Evolutionary conservation across 179 eudicot species (phyloP), one percentile per base, ranked within the genome.

Genomic region (Carnegiea gigantea): DNA sequence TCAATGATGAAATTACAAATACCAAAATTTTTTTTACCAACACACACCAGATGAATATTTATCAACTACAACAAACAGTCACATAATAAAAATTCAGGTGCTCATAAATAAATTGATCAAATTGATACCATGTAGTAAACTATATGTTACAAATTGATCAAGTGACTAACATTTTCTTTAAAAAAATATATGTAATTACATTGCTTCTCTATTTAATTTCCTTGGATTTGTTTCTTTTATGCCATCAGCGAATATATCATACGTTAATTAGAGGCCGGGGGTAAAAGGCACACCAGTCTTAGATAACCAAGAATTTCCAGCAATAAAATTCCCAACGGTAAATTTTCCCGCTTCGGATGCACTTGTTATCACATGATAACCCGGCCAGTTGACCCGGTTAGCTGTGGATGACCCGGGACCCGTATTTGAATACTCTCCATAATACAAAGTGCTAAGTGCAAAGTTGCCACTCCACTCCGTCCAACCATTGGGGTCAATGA

Each of bases 401-500:
- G 70, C n/a, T 0, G 85, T 83, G 6, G 81, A 81, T 1, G 90
- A 79, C 3, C 90, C 90, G 1, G 86, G 88, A 40, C 88, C 90
- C 38, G 86, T 79, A 24, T 88, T 85, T 12, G 80, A 76, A 15
- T 81, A 88, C 84, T 88, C 90, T 2, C 82, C 90, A 33, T 88
- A 88, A 75, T 85, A 88, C 73, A 85, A 75, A 24, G 90, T 88
- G 43, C 73, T 84, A 60, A 88, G 77, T 5, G 86, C 88, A 23
- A 88, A 88, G 78, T 40, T 80, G 18, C 90, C 90, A 49, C 67
- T 73, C 90, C 90, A 88, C 71, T 81, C 79, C 13, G 78, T 40
- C 90, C 90, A 88, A 20, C 90, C 90, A 10, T 78, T 78, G 0
- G 90, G 79, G 46, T 82, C 79, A 53, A 88, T 10, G 6, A 88